Conservation (phyloP, 345 rosid species). For the Microcos paniculata region DNA sequence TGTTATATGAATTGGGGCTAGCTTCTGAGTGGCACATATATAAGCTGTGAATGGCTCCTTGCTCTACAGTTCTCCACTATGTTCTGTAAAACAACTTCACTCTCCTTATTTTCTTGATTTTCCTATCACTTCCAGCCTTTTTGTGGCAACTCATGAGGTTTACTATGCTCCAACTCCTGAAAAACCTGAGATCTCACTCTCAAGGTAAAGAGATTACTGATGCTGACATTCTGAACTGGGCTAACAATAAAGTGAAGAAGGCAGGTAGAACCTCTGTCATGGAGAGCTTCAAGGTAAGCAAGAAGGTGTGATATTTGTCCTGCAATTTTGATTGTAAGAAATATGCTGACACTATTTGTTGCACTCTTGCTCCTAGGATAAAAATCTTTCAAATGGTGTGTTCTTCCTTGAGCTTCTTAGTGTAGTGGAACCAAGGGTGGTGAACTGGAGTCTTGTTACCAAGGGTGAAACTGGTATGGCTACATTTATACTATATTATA, state of each 20-base stretch:
- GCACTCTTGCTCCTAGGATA: constrained; percentile 52
- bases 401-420: constrained; percentile 93
- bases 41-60: not conserved
- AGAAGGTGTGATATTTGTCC: not conserved
- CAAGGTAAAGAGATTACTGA: constrained; percentile 96
- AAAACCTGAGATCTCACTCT: constrained; percentile 80
- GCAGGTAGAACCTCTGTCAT: constrained; percentile 65
- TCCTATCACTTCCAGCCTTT: constrained; percentile 50
- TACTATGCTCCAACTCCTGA: constrained; percentile 92
- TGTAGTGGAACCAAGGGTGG: constrained; percentile 92
- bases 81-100: not conserved
- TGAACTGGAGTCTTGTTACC: constrained; percentile 86
- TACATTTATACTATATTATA: not conserved
- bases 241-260: constrained; percentile 81
- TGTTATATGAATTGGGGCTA: not conserved
- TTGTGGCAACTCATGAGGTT: constrained; percentile 98
- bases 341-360: constrained; percentile 15
- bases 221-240: constrained; percentile 84
- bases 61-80: not conserved
- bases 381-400: constrained; percentile 66
- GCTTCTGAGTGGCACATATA: not conserved
- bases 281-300: constrained; percentile 90
- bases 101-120: constrained; percentile 13
- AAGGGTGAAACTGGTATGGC: constrained; percentile 74
- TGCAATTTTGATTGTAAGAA: not conserved